These are phyloP conservation scores for Aureobasidium mangrovei DNA, from an alignment of 2,329 filamentous ascomycete genomes.

Conservation along the genomic window DNA sequence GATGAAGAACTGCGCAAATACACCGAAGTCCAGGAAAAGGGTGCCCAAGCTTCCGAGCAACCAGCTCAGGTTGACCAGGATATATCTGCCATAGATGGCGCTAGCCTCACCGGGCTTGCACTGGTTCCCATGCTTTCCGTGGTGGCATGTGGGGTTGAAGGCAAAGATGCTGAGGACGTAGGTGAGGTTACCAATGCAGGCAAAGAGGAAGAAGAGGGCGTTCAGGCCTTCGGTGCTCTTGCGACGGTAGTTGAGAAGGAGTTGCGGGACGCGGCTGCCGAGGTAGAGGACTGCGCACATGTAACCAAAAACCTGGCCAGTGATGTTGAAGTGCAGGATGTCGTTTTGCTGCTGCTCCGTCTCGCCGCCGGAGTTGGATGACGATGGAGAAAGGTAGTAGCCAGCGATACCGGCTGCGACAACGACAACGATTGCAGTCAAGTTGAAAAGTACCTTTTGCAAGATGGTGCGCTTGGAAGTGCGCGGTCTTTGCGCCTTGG, in stretches of 20 bases:
- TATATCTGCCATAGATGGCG: conserved; percentile 66
- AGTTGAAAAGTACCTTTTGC: conserved; percentile 60
- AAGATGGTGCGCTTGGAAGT: conserved; percentile 34
- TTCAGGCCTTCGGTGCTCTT: conserved; percentile 91
- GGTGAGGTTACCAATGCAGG: conserved; percentile 87
- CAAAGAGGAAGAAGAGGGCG: conserved; percentile 92
- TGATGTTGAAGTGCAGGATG: conserved; percentile 57
- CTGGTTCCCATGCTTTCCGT: conserved; percentile 26
- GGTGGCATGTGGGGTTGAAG: conserved; percentile 64
- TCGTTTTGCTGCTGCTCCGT: conserved; percentile 34
- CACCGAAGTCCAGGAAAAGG: conserved; percentile 70
- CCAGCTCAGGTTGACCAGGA: conserved; percentile 88
- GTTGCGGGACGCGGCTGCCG: conserved; percentile 78
- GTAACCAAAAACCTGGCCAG: conserved; percentile 89
- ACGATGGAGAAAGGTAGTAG: conserved; percentile 63
- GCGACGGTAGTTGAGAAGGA: conserved; percentile 83
- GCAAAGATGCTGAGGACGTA: conserved; percentile 89
- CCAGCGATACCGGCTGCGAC: conserved; percentile 74
- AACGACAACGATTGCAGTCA: conserved; percentile 67
- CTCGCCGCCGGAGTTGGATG: conserved; percentile 21
- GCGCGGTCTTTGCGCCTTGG: conserved; percentile 25
- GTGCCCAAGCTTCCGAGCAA: conserved; percentile 82
- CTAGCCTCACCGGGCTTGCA: conserved; percentile 60
- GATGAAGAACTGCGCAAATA: conserved; percentile 87
- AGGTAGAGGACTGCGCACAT: conserved; percentile 85